Percentiles rank a stretch among this genome's conserved stretches.
Conservation (phyloP, 2,329 filamentous ascomycete species). For the Pestalotiopsis sp. region DNA sequence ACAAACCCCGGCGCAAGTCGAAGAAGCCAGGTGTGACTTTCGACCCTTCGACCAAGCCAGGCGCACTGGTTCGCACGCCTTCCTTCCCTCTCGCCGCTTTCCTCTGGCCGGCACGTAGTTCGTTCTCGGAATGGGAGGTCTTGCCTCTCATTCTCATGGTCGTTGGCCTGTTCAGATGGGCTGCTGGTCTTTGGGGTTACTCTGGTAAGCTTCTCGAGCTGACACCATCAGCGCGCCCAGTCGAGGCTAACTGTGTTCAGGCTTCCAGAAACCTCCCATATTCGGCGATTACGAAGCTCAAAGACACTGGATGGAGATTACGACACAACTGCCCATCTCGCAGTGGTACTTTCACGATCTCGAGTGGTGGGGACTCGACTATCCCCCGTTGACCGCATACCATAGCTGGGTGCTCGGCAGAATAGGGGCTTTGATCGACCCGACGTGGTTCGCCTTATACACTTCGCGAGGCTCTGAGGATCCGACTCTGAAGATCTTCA, state of each 20-base stretch:
- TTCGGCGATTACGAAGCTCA: slow-evolving; percentile 98
- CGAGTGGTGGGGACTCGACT: slow-evolving; percentile 97
- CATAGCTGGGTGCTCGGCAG: slow-evolving; percentile 95
- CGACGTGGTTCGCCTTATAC: slow-evolving; percentile 84
- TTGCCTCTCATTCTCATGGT: slow-evolving; percentile 86
- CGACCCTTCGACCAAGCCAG: slow-evolving; percentile 29
- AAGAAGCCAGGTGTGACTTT: slow-evolving; percentile 46
- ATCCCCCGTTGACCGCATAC: slow-evolving; percentile 95
- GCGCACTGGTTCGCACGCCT: slow-evolving; percentile 57
- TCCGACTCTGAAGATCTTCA: slow-evolving; percentile 82
- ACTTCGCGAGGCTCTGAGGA: slow-evolving; percentile 81
- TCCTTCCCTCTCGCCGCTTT: slow-evolving; percentile 92
- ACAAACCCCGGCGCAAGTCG: slow-evolving; percentile 59
- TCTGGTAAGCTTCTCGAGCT: slow-evolving; percentile 61
- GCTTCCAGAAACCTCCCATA: slow-evolving; percentile 81
- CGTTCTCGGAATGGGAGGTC: slow-evolving; percentile 87
- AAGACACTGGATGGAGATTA: slow-evolving; percentile 98
- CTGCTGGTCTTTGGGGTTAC: slow-evolving; percentile 89
- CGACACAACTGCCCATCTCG: slow-evolving; percentile 81
- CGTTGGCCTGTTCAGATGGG: slow-evolving; percentile 91
- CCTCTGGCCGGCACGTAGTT: slow-evolving; percentile 85
- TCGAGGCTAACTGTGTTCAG: slow-evolving; percentile 38
- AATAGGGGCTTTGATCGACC: slow-evolving; percentile 77
- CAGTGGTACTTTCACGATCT: slow-evolving; percentile 99
- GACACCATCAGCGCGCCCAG: not conserved